These are phyloP conservation scores for Pseudocercospora eumusae DNA, from an alignment of 2,329 filamentous ascomycete species.

Conservation along the genomic window DNA sequence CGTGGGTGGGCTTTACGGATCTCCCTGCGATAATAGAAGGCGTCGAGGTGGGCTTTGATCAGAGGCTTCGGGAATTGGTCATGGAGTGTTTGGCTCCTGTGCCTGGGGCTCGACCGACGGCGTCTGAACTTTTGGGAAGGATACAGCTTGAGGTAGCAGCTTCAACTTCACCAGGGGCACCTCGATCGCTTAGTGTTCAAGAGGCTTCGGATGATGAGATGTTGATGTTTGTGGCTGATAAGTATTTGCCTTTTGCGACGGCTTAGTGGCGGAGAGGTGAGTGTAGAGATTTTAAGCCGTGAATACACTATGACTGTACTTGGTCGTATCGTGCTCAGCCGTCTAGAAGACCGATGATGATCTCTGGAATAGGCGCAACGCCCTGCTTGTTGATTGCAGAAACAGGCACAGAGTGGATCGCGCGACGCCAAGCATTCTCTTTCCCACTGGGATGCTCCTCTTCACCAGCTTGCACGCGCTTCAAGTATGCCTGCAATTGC, in stretches of 20 bases:
- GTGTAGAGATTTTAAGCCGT: no score
- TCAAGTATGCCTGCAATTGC: slow-evolving; percentile 69
- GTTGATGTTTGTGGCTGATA: slow-evolving; percentile 9
- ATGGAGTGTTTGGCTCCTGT: background rate
- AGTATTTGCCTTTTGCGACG: slow-evolving; percentile 4
- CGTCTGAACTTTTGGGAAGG: background rate
- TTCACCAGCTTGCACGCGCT: slow-evolving; percentile 61
- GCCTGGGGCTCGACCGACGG: background rate
- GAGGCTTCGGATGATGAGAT: background rate
- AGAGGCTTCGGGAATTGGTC: background rate
- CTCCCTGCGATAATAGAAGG: no score
- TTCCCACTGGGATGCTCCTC: slow-evolving; percentile 71
- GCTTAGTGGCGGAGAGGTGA: no score
- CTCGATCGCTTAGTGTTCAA: background rate
- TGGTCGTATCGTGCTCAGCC: background rate
- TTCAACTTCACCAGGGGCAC: background rate
- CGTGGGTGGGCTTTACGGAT: no score
- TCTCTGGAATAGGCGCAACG: slow-evolving; percentile 71
- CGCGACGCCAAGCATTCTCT: slow-evolving; percentile 62
- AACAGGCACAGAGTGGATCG: slow-evolving; percentile 71
- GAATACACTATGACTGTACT: no score
- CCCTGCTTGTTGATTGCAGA: slow-evolving; percentile 88
- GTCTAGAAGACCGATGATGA: slow-evolving; percentile 69
- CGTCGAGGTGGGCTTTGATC: no score
- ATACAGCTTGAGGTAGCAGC: background rate